Evolutionary conservation across 345 rosid species (phyloP).

Genomic region (Pistacia vera): DNA sequence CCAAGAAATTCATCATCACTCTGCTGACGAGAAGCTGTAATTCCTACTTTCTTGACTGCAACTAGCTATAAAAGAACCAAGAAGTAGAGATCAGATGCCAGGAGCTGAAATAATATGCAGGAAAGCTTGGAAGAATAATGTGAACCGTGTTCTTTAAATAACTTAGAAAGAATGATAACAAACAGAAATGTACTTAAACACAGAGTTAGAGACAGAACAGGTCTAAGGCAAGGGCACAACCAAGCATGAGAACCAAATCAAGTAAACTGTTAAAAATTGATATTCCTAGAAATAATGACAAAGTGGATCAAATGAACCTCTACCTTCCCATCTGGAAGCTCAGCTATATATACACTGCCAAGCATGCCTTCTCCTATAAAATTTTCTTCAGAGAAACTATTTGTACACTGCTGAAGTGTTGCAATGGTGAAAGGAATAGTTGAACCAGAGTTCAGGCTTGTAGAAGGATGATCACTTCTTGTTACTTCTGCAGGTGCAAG

Average conservation of each 20-base stretch:
- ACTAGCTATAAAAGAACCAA: conserved; percentile 44
- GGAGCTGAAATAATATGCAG: neutral
- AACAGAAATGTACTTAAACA: neutral
- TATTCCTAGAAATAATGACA: neutral
- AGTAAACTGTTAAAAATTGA: neutral
- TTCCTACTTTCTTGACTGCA: conserved; percentile 83
- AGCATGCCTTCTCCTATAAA: conserved; percentile 79
- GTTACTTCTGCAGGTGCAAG: conserved; percentile 28
- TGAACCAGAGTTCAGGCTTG: conserved; percentile 38
- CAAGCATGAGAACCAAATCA: neutral
- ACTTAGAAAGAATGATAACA: neutral
- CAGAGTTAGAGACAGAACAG: neutral
- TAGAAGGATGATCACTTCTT: conserved; percentile 29
- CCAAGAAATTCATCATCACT: conserved; percentile 62
- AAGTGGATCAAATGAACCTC: conserved; percentile 10
- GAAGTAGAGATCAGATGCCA: conserved; percentile 17
- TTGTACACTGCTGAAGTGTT: conserved; percentile 82
- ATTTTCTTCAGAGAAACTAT: conserved; percentile 73
- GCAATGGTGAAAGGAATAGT: conserved; percentile 62
- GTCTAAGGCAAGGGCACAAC: neutral
- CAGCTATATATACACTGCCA: conserved; percentile 75
- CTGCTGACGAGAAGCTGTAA: conserved; percentile 44
- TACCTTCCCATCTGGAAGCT: conserved; percentile 84
- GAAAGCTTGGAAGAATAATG: no score
- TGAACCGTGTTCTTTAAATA: neutral